phyloP scores from a whole-genome alignment of 768 basidiomycete genomes.

The Hygrophorus pudorinus region DNA sequence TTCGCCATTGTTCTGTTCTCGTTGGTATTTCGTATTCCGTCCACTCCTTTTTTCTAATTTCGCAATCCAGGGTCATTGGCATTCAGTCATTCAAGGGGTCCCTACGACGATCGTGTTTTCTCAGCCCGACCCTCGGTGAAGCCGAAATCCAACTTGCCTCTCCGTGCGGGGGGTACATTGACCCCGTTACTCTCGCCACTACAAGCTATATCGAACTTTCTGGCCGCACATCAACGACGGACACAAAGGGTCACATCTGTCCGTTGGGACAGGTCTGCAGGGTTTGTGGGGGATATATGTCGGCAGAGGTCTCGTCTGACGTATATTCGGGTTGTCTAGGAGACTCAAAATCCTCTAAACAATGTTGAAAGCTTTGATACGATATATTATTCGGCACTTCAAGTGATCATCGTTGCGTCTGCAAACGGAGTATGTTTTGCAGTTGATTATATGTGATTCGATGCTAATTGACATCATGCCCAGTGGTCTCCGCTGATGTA shows the following conservation, averaged over 20 bases:
- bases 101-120: constrained; percentile 51
- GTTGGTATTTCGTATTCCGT: constrained; percentile 31
- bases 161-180: constrained; percentile 80
- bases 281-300: constrained; percentile 26
- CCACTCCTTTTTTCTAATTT: neutral
- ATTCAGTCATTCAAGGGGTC: constrained; percentile 90
- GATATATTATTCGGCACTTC: constrained; percentile 69
- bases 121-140: constrained; percentile 48
- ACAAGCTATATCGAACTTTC: constrained; percentile 26
- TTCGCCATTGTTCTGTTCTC: constrained; percentile 88
- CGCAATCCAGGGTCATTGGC: constrained; percentile 65
- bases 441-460: neutral
- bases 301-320: neutral
- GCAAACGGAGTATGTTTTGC: constrained; percentile 56
- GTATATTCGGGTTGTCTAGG: constrained; percentile 25
- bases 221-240: constrained; percentile 17
- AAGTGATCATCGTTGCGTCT: constrained; percentile 77
- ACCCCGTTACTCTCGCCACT: constrained; percentile 40
- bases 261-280: constrained; percentile 77
- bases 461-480: neutral
- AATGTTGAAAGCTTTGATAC: constrained; percentile 82
- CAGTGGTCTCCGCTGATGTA: constrained; percentile 86
- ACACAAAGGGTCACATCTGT: constrained; percentile 80
- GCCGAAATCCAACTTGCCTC: constrained; percentile 29
- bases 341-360: constrained; percentile 52